phyloP scores from a whole-genome alignment of 2,329 filamentous ascomycete genomes.

The Zymoseptoria passerinii region DNA sequence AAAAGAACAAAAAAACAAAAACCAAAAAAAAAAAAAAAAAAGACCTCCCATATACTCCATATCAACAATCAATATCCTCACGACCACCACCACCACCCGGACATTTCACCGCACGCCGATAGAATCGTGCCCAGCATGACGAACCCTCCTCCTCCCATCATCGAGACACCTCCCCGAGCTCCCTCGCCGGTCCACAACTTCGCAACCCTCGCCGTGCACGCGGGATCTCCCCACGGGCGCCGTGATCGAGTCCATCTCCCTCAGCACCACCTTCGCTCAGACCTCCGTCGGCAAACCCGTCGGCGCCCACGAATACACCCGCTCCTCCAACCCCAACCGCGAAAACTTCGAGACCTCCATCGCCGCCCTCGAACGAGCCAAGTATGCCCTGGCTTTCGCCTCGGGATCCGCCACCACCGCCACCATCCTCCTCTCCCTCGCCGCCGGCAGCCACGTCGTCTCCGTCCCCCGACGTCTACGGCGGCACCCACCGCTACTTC shows the following conservation, averaged over 20 bases:
- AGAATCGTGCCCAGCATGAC: not conserved
- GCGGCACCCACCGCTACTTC: conserved; percentile 96
- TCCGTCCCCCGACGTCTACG: conserved; percentile 97
- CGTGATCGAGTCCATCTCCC: conserved; percentile 91
- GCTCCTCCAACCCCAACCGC: conserved; percentile 89
- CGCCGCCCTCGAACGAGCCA: conserved; percentile 84
- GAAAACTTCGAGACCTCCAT: conserved; percentile 89
- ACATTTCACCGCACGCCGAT: not conserved
- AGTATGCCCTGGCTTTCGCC: conserved; percentile 86
- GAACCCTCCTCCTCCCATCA: conserved; percentile 40
- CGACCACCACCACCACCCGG: not conserved
- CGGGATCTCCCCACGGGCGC: conserved; percentile 87
- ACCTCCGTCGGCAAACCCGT: conserved; percentile 77
- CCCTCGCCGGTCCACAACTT: conserved; percentile 71
- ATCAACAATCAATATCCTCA: too few relatives aligned
- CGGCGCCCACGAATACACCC: conserved; percentile 85
- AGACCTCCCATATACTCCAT: too few relatives aligned
- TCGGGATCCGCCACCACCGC: conserved; percentile 93
- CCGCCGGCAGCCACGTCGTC: conserved; percentile 84
- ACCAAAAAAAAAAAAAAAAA: too few relatives aligned
- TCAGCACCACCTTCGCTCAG: conserved; percentile 96
- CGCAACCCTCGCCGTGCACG: conserved; percentile 90
- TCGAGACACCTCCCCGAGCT: conserved; percentile 65
- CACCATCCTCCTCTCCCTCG: conserved; percentile 84
- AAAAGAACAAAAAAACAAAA: too few relatives aligned